A percentile compares a stretch with the other conserved stretches of the same genome.
Conservation (phyloP, 208 protist species). For the Leishmania major region DNA sequence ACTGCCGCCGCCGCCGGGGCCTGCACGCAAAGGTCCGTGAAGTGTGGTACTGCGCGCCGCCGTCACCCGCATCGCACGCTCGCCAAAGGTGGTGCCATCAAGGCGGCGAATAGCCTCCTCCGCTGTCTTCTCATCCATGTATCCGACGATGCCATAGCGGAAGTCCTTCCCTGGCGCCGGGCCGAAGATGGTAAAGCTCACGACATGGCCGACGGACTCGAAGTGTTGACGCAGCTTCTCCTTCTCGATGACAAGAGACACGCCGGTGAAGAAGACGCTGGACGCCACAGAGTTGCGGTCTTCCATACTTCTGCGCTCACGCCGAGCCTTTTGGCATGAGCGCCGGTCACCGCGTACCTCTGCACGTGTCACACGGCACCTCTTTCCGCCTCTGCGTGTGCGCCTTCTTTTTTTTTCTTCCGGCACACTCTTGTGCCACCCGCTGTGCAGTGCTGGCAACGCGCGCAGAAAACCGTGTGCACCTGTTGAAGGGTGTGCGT, state of each 20-base stretch:
- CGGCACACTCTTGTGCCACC: not conserved
- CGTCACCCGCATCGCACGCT: conserved; percentile 70
- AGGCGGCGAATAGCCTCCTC: conserved; percentile 77
- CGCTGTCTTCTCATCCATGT: conserved; percentile 76
- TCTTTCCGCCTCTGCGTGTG: not conserved
- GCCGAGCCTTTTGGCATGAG: not conserved
- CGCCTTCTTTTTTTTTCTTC: not conserved
- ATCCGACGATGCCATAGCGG: conserved; percentile 78
- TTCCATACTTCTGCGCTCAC: conserved; percentile 8
- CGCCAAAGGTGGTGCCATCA: conserved; percentile 75
- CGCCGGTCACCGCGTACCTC: not conserved
- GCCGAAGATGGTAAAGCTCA: conserved; percentile 68
- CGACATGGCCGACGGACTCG: conserved; percentile 81
- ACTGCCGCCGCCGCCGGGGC: conserved; percentile 28
- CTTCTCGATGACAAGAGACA: conserved; percentile 71
- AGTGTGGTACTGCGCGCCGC: conserved; percentile 30
- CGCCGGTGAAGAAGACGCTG: conserved; percentile 85
- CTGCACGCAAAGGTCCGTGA: conserved; percentile 20
- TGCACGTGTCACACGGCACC: not conserved
- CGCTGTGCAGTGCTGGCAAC: not conserved
- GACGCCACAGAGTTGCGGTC: conserved; percentile 18
- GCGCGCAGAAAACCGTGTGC: not conserved
- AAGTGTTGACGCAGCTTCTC: conserved; percentile 77
- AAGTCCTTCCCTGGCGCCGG: conserved; percentile 73
- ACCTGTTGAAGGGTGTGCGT: not conserved